Evolutionary conservation across 202 grass and related monocot species (phyloP).

Genomic region (Panicum virgatum): DNA sequence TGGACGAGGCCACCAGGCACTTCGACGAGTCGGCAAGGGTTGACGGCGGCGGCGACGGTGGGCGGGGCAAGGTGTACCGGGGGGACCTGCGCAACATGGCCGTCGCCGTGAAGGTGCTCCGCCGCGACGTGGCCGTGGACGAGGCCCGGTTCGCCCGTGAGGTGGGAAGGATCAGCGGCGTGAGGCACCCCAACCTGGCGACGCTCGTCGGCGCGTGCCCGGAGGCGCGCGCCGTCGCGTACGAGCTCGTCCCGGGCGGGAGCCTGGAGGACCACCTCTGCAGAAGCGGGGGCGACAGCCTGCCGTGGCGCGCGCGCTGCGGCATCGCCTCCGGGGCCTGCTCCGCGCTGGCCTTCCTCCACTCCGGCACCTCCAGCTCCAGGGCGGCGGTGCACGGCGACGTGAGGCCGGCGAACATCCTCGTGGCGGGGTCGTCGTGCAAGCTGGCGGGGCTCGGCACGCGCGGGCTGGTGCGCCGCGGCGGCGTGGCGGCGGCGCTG

Average conservation of each 20-base stretch:
- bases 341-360: slow-evolving; percentile 52
- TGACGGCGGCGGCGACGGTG: slow-evolving; percentile 1
- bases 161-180: slow-evolving; percentile 31
- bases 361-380: no score
- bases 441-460: slow-evolving; percentile 56
- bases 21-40: slow-evolving; percentile 56
- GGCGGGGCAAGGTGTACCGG: slow-evolving; percentile 51
- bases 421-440: slow-evolving; percentile 38
- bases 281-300: background rate
- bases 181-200: slow-evolving; percentile 53
- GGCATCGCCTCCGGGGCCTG: slow-evolving; percentile 49
- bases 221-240: slow-evolving; percentile 58
- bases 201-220: slow-evolving; percentile 58
- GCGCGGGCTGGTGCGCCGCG: background rate
- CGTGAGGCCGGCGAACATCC: slow-evolving; percentile 63
- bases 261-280: slow-evolving; percentile 61
- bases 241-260: slow-evolving; percentile 53
- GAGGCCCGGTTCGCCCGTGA: slow-evolving; percentile 41
- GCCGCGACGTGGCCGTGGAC: slow-evolving; percentile 35
- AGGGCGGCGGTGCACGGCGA: slow-evolving; percentile 57
- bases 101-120: slow-evolving; percentile 53
- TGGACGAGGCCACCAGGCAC: slow-evolving; percentile 54
- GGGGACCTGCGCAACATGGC: slow-evolving; percentile 29
- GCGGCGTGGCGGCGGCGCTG: slow-evolving; percentile 13
- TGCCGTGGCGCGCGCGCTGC: slow-evolving; percentile 58